Evolutionary conservation across 306 rosid genomes (phyloP).

Genomic region (Vicia faba): DNA sequence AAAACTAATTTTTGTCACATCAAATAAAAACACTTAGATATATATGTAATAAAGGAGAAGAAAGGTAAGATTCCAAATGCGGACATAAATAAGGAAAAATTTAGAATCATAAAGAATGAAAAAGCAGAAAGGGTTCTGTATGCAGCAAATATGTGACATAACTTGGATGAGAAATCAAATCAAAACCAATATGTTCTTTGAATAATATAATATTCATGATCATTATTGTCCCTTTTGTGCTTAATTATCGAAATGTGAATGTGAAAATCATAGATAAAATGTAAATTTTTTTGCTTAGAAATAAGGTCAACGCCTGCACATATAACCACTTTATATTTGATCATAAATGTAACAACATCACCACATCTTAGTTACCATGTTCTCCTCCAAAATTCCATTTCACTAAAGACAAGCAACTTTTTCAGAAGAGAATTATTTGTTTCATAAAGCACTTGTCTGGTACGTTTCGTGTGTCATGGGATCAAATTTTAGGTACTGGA

Average conservation of each 20-base stretch:
- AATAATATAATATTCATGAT: slow-evolving; percentile 5
- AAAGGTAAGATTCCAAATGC: slow-evolving; percentile 49
- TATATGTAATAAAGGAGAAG: slow-evolving; percentile 37
- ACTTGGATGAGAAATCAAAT: slow-evolving; percentile 26
- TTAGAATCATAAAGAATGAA: slow-evolving; percentile 5
- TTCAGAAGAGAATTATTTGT: slow-evolving; percentile 12
- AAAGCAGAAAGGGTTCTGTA: slow-evolving; percentile 6
- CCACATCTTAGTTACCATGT: slow-evolving; percentile 5
- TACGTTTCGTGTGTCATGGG: too few species aligned
- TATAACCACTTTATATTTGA: neutral
- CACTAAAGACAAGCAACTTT: slow-evolving; percentile 31
- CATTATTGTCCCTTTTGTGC: neutral
- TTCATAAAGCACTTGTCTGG: neutral
- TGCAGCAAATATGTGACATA: neutral
- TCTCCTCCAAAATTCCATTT: slow-evolving; percentile 6
- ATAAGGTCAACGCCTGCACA: neutral
- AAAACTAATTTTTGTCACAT: slow-evolving; percentile 44
- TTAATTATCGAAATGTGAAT: slow-evolving; percentile 17
- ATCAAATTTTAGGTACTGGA: too few species aligned
- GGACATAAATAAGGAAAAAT: slow-evolving; percentile 6
- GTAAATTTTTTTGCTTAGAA: slow-evolving; percentile 19
- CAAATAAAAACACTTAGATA: slow-evolving; percentile 36
- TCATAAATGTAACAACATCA: neutral
- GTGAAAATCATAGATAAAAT: slow-evolving; percentile 7
- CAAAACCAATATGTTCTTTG: neutral